Percentiles rank a stretch among this genome's conserved stretches.
These are phyloP conservation scores for Sesbania bispinosa DNA, from an alignment of 306 rosid genomes.

Conservation along the genomic window DNA sequence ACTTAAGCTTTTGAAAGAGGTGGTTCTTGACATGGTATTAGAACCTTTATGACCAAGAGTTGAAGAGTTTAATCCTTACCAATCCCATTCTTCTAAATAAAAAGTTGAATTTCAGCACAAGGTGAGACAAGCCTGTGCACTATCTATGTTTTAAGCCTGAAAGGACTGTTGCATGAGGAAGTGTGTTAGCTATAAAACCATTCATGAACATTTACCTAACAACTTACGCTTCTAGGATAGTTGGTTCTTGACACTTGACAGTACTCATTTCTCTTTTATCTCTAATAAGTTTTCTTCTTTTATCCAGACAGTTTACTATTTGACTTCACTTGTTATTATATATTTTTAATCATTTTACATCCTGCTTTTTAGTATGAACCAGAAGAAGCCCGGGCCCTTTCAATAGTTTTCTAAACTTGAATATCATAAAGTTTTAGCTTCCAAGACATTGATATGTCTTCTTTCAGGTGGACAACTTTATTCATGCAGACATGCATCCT, in stretches of 20 bases:
- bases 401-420: neutral
- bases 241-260: neutral
- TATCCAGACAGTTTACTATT: neutral
- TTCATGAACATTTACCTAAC: neutral
- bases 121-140: too few species aligned
- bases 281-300: neutral
- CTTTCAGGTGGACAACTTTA: conserved; percentile 89
- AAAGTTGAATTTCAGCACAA: too few species aligned
- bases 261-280: neutral
- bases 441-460: conserved; percentile 10
- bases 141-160: too few species aligned
- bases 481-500: conserved; percentile 94
- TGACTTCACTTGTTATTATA: neutral
- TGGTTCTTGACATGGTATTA: too few species aligned
- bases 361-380: neutral
- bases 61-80: neutral
- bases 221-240: neutral
- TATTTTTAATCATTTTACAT: neutral
- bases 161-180: neutral
- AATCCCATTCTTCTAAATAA: too few species aligned
- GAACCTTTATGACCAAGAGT: too few species aligned
- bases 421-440: conserved; percentile 13
- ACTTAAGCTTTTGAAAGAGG: too few species aligned
- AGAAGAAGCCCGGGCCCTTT: neutral
- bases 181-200: neutral